Evolutionary conservation across 192 early-diverging fungal genomes (phyloP).

Genomic region (Coemansia sp.): DNA sequence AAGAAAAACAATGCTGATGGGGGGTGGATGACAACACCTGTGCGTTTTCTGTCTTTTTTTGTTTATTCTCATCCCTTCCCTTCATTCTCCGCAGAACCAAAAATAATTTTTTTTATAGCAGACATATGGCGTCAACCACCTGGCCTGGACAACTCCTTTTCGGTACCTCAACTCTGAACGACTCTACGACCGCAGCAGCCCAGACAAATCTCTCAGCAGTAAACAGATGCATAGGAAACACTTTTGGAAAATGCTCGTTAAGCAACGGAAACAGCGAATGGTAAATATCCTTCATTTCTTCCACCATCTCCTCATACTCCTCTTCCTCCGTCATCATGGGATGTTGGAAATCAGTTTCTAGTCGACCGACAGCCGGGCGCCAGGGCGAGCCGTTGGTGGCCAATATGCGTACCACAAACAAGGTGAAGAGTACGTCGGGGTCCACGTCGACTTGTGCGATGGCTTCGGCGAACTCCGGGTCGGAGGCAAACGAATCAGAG

Average conservation of each 20-base stretch:
- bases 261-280: slow-evolving; percentile 46
- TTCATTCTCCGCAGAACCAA: neutral
- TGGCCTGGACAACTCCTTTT: slow-evolving; percentile 1
- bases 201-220: slow-evolving; percentile 43
- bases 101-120: slow-evolving; percentile 17
- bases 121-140: slow-evolving; percentile 25
- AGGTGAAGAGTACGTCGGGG: slow-evolving; percentile 18
- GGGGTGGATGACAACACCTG: too few species aligned
- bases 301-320: slow-evolving; percentile 26
- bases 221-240: slow-evolving; percentile 26
- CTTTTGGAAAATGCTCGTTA: slow-evolving; percentile 31
- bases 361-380: slow-evolving; percentile 20
- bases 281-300: slow-evolving; percentile 38
- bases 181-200: slow-evolving; percentile 43
- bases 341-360: slow-evolving; percentile 22
- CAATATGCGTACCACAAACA: slow-evolving; percentile 34
- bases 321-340: slow-evolving; percentile 26
- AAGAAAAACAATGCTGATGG: too few species aligned
- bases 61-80: neutral
- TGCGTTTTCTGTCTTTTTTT: too few species aligned
- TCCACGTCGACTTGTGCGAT: slow-evolving; percentile 32
- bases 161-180: slow-evolving; percentile 21
- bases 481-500: slow-evolving; percentile 21
- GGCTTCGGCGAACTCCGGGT: slow-evolving; percentile 24
- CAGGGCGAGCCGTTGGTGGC: slow-evolving; percentile 14